Percentiles rank a stretch among this genome's conserved stretches.
Conservation (phyloP, 2,329 filamentous ascomycete species). For the Colletotrichum coccodes region DNA sequence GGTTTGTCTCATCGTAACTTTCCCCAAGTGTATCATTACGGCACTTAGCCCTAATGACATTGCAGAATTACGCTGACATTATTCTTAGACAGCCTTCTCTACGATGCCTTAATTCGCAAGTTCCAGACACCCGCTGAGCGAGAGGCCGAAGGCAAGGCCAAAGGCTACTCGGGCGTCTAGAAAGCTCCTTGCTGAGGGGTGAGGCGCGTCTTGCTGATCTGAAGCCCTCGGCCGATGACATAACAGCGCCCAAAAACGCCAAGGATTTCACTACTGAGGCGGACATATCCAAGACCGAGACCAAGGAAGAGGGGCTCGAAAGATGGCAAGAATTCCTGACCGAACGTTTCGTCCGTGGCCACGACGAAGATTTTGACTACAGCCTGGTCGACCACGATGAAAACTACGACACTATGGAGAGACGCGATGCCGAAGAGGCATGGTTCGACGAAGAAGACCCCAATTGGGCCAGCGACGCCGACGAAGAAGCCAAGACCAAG, state of each 20-base stretch:
- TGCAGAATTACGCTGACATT: background rate
- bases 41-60: too few species aligned
- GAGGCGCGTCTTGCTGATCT: conserved; percentile 77
- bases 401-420: conserved; percentile 72
- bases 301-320: conserved; percentile 72
- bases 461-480: conserved; percentile 65
- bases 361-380: conserved; percentile 85
- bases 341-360: conserved; percentile 78
- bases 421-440: conserved; percentile 73
- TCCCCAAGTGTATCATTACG: background rate
- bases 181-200: conserved; percentile 80
- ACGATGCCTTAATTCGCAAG: conserved; percentile 81
- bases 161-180: conserved; percentile 83
- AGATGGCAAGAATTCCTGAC: conserved; percentile 80
- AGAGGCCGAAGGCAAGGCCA: conserved; percentile 75
- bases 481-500: conserved; percentile 40
- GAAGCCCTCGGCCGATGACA: conserved; percentile 1
- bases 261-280: conserved; percentile 7
- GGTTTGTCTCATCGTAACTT: conserved; percentile 47
- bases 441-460: conserved; percentile 87
- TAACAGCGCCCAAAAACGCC: background rate
- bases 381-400: conserved; percentile 75
- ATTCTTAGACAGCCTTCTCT: conserved; percentile 76
- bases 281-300: conserved; percentile 55
- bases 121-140: conserved; percentile 81